Base-by-base conservation (phyloP, 1,139 yeast species). In the Nakaseomyces nivariensis region DNA sequence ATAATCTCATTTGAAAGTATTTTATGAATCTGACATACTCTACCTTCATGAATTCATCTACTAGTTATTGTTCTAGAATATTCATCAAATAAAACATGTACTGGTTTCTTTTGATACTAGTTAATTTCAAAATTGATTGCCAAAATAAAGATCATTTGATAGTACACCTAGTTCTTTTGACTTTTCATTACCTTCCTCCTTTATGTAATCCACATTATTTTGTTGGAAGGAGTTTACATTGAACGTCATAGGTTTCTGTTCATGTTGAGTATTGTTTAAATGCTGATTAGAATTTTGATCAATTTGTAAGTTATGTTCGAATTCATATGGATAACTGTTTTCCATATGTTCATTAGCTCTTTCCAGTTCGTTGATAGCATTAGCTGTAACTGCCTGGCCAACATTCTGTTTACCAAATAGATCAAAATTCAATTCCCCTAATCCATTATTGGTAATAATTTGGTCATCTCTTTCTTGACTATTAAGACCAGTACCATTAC, bases 401-500 rank as follows among this genome's bases (percentile, higher is more conserved):
- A 4, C 8, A 38, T 38, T 26, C 7, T n/a, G 31, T 26, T 38
- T 38, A n/a, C 31, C 42, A 13, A 38, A 38, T 24, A 38, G 6
- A n/a, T 38, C 42, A 26, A 38, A 38, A 38, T 38, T 38, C 22
- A 38, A 9, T 25, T 25, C 42, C 24, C 24, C 42, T 9, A 38
- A 38, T 5, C 17, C 42, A 38, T 25, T 38, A 25, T 38, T 38
- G 8, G 29, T 11, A 11, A 38, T 38, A 10, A 38, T 3, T 25
- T 38, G 42, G 4, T 38, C 42, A 11, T 38, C 42, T 17, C 31
- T 38, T 25, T 38, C 42, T 25, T 38, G 42, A 25, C 13, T 26
- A 25, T 38, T 38, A 4, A 17, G 25, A 17, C 42, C 42, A 37
- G 46, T 34, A 13, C 47, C 49, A 33, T 48, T 51, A 29, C 52